phyloP scores from a whole-genome alignment of 345 rosid genomes.

The Lenwebbia sp. region DNA sequence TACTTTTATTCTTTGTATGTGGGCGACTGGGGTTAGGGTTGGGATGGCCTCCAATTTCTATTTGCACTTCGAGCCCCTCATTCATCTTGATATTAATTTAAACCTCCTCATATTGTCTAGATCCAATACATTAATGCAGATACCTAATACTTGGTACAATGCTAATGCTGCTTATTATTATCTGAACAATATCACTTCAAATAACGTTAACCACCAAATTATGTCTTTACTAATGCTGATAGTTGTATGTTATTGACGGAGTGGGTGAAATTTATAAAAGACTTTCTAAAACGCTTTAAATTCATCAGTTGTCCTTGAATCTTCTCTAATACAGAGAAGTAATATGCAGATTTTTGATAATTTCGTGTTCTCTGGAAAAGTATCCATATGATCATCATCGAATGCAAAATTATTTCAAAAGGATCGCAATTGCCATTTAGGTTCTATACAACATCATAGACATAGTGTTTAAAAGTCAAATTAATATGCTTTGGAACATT shows the following conservation, averaged over 20 bases:
- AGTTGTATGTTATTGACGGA: neutral
- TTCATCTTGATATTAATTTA: neutral
- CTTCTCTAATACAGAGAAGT: neutral
- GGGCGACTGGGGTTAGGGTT: neutral
- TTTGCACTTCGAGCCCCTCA: neutral
- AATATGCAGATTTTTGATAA: neutral
- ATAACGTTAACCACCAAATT: neutral
- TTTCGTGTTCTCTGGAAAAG: neutral
- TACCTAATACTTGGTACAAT: neutral
- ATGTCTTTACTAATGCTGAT: neutral
- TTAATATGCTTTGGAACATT: neutral
- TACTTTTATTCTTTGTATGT: neutral
- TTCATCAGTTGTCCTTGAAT: neutral
- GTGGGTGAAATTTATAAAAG: neutral
- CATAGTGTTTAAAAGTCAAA: neutral
- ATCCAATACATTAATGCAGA: neutral
- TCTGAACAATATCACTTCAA: neutral
- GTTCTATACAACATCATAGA: neutral
- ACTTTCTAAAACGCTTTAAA: neutral
- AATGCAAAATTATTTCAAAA: neutral
- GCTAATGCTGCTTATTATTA: neutral
- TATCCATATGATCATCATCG: neutral
- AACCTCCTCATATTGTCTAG: neutral
- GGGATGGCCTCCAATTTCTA: neutral
- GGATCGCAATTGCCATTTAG: neutral